Percentiles rank a stretch among this genome's conserved stretches.
These are phyloP conservation scores for Immersiporthe knoxdaviesiana DNA, from an alignment of 2,329 filamentous ascomycete genomes.

Conservation along the genomic window DNA sequence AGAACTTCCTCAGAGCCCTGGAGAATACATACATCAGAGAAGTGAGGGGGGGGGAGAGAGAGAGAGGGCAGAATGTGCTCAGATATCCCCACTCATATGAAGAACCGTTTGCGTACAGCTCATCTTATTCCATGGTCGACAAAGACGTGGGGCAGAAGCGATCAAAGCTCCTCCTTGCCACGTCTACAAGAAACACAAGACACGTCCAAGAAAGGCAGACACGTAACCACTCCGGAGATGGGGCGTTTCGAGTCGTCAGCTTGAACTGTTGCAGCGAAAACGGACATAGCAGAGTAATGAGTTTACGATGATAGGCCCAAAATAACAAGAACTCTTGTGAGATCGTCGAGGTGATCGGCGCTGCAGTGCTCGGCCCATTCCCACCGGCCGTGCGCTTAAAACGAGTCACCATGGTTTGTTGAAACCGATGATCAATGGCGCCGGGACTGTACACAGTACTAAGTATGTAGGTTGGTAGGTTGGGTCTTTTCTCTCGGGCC, in stretches of 20 bases:
- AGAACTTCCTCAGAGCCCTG: no score
- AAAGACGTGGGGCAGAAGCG: neutral
- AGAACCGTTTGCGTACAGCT: neutral
- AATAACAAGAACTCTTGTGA: neutral
- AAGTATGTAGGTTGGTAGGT: no score
- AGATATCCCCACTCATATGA: neutral
- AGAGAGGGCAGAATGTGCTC: neutral
- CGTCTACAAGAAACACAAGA: neutral
- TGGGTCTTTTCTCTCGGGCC: neutral
- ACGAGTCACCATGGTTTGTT: neutral
- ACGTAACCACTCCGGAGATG: neutral
- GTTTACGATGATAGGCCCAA: neutral
- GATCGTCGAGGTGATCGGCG: neutral
- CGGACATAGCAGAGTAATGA: neutral
- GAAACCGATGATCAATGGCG: neutral
- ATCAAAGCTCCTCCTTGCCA: constrained; percentile 2
- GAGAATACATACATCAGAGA: no score
- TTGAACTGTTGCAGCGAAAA: neutral
- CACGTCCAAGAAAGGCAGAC: neutral
- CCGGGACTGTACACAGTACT: neutral
- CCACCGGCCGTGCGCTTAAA: neutral
- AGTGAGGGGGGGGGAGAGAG: no score
- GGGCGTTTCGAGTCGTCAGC: neutral
- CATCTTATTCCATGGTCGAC: neutral
- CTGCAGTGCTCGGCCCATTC: neutral